These are phyloP conservation scores for Fraxinus greggii DNA, from an alignment of 305 asterid species.

Conservation along the genomic window DNA sequence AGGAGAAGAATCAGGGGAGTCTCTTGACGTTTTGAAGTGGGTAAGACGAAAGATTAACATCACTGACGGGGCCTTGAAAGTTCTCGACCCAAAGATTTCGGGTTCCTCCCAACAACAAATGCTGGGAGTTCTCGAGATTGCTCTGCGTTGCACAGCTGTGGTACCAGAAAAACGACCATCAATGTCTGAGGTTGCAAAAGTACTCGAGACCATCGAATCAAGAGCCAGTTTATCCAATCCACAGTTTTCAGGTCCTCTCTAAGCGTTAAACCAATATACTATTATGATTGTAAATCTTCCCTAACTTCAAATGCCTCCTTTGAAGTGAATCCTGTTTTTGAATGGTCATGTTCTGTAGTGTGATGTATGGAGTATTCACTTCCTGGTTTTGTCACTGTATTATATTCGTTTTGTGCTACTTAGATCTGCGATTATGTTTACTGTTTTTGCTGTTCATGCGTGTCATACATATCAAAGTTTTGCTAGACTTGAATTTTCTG, in stretches of 20 bases:
- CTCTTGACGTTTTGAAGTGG: constrained; percentile 67
- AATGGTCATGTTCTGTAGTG: not conserved
- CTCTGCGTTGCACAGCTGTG: constrained; percentile 57
- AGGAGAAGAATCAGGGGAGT: constrained; percentile 25
- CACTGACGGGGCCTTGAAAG: constrained; percentile 49
- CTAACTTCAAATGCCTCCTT: not conserved
- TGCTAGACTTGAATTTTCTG: not conserved
- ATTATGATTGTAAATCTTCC: constrained; percentile 10
- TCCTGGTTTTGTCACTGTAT: constrained; percentile 17
- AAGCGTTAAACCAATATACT: constrained; percentile 24
- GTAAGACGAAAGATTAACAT: constrained; percentile 81
- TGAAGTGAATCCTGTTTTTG: constrained; percentile 20
- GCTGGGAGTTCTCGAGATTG: constrained; percentile 65
- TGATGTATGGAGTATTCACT: not conserved
- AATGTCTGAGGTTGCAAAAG: constrained; percentile 55
- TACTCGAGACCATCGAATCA: constrained; percentile 48
- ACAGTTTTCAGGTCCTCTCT: constrained; percentile 40
- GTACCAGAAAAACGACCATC: constrained; percentile 78
- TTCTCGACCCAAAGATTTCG: constrained; percentile 65
- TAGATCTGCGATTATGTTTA: not conserved
- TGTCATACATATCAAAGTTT: not conserved
- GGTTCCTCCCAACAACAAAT: constrained; percentile 46
- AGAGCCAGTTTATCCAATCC: constrained; percentile 31
- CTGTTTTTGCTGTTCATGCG: not conserved
- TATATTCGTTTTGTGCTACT: not conserved